Evolutionary conservation across 1,139 yeast species (phyloP), one percentile per base, ranked within the genome.

Genomic region (Eremothecium coryli): DNA sequence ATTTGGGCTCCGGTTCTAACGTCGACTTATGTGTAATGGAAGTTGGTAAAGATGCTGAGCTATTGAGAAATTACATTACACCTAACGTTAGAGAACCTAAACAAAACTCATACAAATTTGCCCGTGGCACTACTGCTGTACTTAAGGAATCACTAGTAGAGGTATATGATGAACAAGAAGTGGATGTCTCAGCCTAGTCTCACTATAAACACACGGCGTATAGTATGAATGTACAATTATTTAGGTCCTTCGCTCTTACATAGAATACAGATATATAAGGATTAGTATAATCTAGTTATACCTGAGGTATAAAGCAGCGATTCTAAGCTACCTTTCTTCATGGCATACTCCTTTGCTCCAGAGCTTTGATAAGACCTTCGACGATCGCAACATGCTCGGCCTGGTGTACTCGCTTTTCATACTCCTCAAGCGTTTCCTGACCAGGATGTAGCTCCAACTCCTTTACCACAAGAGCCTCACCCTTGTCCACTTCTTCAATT

Each of bases 21-120:
- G 97, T 90, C 17, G 98, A 90, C 60, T 68, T 90, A 44, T 90
- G 97, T 66, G 96, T 90, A 21, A 85, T 90, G 93, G 96, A 88
- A 62, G 65, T 72, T 29, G 95, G 93, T 43, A 76, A 84, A 56
- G 93, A 82, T 58, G 94, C 97, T 8, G 73, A 71, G 44, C 70
- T 88, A 40, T 66, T 72, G 60, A 76, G 98, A 65, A 88, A 88
- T 62, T 84, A 82, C 68, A 68, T 81, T 57, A 84, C 90, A 36
- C 98, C 98, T 37, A 90, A 90, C 58, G 78, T 76, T 33, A 76
- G 98, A 58, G 82, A 76, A 38, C 65, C 71, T 50, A 90, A 90
- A 69, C 80, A 82, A 45, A 74, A 69, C 58, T 76, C 82, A 33
- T 90, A 90, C 65, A 82, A 76, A 60, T 90, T 86, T 58, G 69